Percentiles rank a stretch among this genome's conserved stretches.
These are phyloP conservation scores for Colletotrichum kahawae DNA, from an alignment of 2,329 filamentous ascomycete species.

Conservation along the genomic window DNA sequence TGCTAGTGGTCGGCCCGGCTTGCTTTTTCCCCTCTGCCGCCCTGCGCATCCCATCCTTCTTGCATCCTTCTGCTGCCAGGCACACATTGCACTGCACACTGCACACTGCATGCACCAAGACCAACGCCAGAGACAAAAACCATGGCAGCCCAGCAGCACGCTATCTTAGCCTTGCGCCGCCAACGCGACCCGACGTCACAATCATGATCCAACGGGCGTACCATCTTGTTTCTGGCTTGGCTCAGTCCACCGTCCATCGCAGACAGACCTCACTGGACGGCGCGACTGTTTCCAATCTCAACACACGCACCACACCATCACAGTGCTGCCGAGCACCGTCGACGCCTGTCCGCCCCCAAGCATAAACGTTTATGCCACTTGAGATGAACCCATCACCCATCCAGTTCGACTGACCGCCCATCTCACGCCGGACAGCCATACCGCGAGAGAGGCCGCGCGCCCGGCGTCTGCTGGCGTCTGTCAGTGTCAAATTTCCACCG, in stretches of 20 bases:
- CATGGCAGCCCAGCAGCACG: background rate
- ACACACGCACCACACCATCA: background rate
- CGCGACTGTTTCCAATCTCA: background rate
- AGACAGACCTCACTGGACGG: background rate
- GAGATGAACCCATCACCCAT: slow-evolving; percentile 1
- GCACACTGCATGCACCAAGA: background rate
- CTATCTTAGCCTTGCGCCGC: background rate
- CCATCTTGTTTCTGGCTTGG: slow-evolving; percentile 4
- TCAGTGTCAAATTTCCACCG: background rate
- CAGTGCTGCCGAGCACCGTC: background rate
- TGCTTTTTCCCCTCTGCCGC: background rate
- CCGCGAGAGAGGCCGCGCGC: background rate
- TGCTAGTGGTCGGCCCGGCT: background rate
- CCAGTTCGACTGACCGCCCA: background rate
- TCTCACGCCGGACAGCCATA: background rate
- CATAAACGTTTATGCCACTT: slow-evolving; percentile 9
- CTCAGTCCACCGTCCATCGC: background rate
- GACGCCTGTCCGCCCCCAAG: background rate
- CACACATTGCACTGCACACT: background rate
- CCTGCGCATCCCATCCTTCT: background rate
- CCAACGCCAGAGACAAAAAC: background rate
- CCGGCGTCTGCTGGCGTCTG: background rate
- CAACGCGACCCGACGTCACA: slow-evolving; percentile 5
- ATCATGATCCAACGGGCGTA: background rate
- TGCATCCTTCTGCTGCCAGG: background rate